Base-by-base conservation (phyloP, 2,329 filamentous ascomycete species). In the Arthrobotrys pseudoclavata region DNA sequence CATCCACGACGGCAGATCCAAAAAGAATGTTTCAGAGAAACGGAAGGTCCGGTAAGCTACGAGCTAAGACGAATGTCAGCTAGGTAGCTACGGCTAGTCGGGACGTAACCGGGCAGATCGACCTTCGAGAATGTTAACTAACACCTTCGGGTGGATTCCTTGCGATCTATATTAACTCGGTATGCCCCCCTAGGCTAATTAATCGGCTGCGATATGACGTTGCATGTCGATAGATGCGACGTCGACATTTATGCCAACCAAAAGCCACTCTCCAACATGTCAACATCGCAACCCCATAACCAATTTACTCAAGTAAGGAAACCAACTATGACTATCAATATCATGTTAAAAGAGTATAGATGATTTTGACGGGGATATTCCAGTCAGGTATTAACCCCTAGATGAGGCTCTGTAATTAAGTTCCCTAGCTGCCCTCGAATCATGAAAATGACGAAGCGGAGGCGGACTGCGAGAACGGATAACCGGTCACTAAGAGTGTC, bases 51-150 rank as follows among this genome's bases (percentile, higher is more conserved):
- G 7, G 31, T n/a, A 67, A n/a, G 7, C 34, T 15, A 37, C n/a
- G n/a, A 60, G 53, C 37, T 42, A 62, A 24, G 5, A 53, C 20
- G 29, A 45, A 18, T 53, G 31, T 66, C 31, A 52, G 62, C 47
- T 15, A 26, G 62, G 18, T 15, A 45, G 22, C 26, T 10, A 57
- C 7, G 12, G 4, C 42, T 7, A 45, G 42, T 20, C 18, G 6
- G 6, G 12, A 29, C 22, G 12, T 13, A 34, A 57, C 52, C 12
- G 31, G 52, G 24, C 29, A 60, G 57, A 62, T 52, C 53, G 60
- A 63, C 37, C 10, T 53, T 70, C 55, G 55, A 62, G 55, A 70
- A 63, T 53, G 50, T 29, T 31, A 18, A 45, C 42, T 45, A 45
- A 42, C 15, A 42, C 15, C 2, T 42, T 42, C 40, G 40, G 40